A percentile compares a stretch with the other conserved stretches of the same genome.
Conservation (phyloP, 2,329 filamentous ascomycete genomes). For the Thielaviopsis euricoi region DNA sequence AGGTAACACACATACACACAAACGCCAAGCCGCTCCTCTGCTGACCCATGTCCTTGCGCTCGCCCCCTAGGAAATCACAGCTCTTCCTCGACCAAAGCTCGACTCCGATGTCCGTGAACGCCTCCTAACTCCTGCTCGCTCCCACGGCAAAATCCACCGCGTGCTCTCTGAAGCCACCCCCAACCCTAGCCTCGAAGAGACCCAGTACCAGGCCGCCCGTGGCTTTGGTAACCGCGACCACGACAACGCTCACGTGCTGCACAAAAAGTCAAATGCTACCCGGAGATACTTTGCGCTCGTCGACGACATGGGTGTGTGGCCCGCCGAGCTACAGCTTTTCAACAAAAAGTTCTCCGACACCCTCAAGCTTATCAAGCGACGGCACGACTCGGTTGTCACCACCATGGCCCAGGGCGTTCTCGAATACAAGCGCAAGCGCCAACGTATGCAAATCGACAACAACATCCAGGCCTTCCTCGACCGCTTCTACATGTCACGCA, state of each 20-base stretch:
- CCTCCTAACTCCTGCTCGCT: slow-evolving; percentile 51
- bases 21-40: slow-evolving; percentile 1
- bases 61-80: slow-evolving; percentile 65
- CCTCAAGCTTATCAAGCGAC: slow-evolving; percentile 82
- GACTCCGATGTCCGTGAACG: slow-evolving; percentile 60
- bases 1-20: slow-evolving; percentile 31
- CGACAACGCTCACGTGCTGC: slow-evolving; percentile 28
- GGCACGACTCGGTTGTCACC: slow-evolving; percentile 93
- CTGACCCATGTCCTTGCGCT: slow-evolving; percentile 10
- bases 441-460: slow-evolving; percentile 95
- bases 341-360: slow-evolving; percentile 82
- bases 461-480: slow-evolving; percentile 96
- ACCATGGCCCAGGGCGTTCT: slow-evolving; percentile 96
- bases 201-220: slow-evolving; percentile 54
- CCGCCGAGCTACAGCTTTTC: slow-evolving; percentile 83
- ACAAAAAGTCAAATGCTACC: slow-evolving; percentile 31
- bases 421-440: slow-evolving; percentile 90
- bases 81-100: slow-evolving; percentile 61
- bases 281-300: slow-evolving; percentile 82
- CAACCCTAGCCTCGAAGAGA: slow-evolving; percentile 77
- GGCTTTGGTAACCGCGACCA: slow-evolving; percentile 30
- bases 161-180: slow-evolving; percentile 68
- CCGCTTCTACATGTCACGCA: slow-evolving; percentile 98
- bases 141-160: slow-evolving; percentile 38
- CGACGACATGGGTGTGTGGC: slow-evolving; percentile 89